Base-by-base conservation (phyloP, 2,329 filamentous ascomycete genomes). In the Pyrenochaeta sp. region DNA sequence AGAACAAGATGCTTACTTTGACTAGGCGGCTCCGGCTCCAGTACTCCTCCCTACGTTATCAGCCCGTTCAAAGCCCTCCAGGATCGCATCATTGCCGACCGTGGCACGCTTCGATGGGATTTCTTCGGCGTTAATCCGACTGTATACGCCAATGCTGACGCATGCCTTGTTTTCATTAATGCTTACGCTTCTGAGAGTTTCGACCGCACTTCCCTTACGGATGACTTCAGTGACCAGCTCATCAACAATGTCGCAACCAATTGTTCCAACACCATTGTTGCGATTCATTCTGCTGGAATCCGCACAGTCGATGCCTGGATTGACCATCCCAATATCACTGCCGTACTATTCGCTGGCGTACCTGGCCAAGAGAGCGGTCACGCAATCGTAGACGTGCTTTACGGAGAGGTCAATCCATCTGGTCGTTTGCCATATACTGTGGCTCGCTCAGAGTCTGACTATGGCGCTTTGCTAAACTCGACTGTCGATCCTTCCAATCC, bases 301-400 rank as follows among this genome's bases (percentile, higher is more conserved):
- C 89, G 94, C 2, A 78, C 95, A 0, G 77, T 97, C 17, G 85
- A 87, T 6, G 84, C 23, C 9, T 94, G 87, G 83, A 87, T 90
- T 63, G 79, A 90, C 45, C 86, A 87, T 73, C 84, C 85, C 29
- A 96, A 96, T 73, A 82, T 96, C 37, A 92, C 90, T 0, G 92
- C 90, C 21, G 91, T 96, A 41, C 70, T 96, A 1, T 94, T 88
- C 84, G 90, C 90, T 14, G 90, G 90, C 62, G 76, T 92, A 10
- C 91, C 91, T 0, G 92, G 92, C 9, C 88, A 96, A 71, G 90
- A 96, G 72, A 89, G 87, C 14, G 91, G 92, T 47, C 89, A 92
- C 68, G 83, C 89, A 1, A 84, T 96, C 46, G 83, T 84, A 9
- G 90, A 95, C 63, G 82, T 96, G 10, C 85, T 96, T 4, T 96